Evolutionary conservation across 306 rosid genomes (phyloP), one percentile per base, ranked within the genome.

Genomic region (Sechiopsis laciniata): DNA sequence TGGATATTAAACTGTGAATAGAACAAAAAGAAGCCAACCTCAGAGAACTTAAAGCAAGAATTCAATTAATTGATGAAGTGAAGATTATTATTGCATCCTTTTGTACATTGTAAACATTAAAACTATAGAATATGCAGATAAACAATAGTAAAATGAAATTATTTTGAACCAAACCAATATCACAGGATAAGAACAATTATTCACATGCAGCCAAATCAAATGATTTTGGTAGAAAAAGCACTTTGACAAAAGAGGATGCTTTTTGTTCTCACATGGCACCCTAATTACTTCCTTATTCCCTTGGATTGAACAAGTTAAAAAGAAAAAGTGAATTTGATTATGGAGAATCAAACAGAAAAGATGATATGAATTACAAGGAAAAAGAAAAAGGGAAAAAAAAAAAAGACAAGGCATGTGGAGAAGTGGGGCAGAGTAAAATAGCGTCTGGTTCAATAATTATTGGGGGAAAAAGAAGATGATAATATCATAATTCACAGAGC

Each of bases 391-490:
- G n/a, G n/a, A n/a, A n/a, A n/a, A n/a, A n/a, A n/a, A n/a, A 11
- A 26, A 14, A 62, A 7, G 16, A 16, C 68, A 62, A 62, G 5
- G 48, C 68, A 62, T 62, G 68, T 62, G 68, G 12, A 21, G 68
- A 37, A 12, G 68, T 62, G 68, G 68, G 68, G 0, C 19, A 29
- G 19, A 10, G 45, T 22, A 3, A 42, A 42, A 20, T 61, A 61
- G 68, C 68, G 68, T 62, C 5, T 22, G 20, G 32, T 7, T 29
- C 68, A 14, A 62, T 32, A 14, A 62, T 62, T 61, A 62, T 62
- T 29, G 37, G 21, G 66, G 8, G 0, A 17, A 60, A 60, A 7
- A 12, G 67, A 6, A 24, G 45, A 24, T 21, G 17, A 60, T 24
- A 40, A 9, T 22, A 24, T 21, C 10, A 60, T 24, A 40, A 9